phyloP scores from a whole-genome alignment of 2,329 filamentous ascomycete species.

The Verticillium dahliae region DNA sequence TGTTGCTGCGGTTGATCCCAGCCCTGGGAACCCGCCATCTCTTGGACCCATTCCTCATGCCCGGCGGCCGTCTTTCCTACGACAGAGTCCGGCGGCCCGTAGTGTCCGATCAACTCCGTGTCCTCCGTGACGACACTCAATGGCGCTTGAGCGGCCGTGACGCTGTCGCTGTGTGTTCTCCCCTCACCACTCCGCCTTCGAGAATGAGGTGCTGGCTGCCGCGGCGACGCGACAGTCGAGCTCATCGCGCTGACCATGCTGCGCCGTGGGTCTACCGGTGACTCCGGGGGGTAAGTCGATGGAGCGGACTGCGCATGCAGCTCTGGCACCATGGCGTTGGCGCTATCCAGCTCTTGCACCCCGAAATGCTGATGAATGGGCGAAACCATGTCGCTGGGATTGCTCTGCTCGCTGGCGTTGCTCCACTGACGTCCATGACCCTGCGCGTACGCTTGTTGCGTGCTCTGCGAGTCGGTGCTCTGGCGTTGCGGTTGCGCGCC shows the following conservation, averaged over 20 bases:
- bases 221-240: not conserved
- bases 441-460: not conserved
- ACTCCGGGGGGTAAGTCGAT: conserved; percentile 9
- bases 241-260: conserved; percentile 1
- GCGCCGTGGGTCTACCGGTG: not conserved
- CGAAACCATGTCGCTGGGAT: conserved; percentile 19
- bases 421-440: conserved; percentile 34
- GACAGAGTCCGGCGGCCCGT: conserved; percentile 31
- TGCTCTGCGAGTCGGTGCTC: conserved; percentile 31
- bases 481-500: conserved; percentile 13
- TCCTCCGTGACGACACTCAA: conserved; percentile 34
- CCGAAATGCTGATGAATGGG: not conserved
- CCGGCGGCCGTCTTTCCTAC: conserved; percentile 33
- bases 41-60: not conserved
- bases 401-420: conserved; percentile 36
- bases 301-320: conserved; percentile 19
- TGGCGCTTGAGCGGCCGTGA: conserved; percentile 9
- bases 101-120: conserved; percentile 35
- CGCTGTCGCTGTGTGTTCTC: conserved; percentile 15
- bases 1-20: not conserved
- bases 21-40: not conserved
- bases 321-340: conserved; percentile 26
- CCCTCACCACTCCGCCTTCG: conserved; percentile 2
- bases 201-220: not conserved
- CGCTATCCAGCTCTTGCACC: conserved; percentile 30